Evolutionary conservation across 2,329 filamentous ascomycete genomes (phyloP), one percentile per base, ranked within the genome.

Genomic region (Fusarium brachygibbosum): DNA sequence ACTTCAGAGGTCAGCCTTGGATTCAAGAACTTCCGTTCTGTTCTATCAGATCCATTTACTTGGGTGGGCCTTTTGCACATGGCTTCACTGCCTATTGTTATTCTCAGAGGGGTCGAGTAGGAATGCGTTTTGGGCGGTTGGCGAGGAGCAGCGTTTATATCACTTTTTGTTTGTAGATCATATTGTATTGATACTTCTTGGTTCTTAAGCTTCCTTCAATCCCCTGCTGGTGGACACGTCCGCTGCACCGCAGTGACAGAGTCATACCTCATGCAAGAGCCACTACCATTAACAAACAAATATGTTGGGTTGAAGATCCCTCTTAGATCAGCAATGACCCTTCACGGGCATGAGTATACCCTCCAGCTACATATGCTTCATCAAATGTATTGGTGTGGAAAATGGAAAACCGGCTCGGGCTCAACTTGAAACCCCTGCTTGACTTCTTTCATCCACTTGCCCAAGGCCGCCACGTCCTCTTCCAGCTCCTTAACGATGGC

Each of bases 11-110:
- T 57, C 17, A 63, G 59, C 10, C 32, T 63, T 31, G 71, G 69
- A 3, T 74, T 74, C 50, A 48, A 51, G 25, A 74, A 74, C 45
- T 72, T 74, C 23, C 35, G 56, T 3, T 41, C 41, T 12, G 51
- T 71, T 3, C 35, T 74, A 4, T 70, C 62, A 4, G 62, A 65
- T 32, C 63, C 61, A 14, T 49, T 55, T 16, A 69, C 56, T 17
- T 74, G 72, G 72, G 46, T 49, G 9, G 65, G 64, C 1, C 45
- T 48, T 13, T 14, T 66, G 6, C 59, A 62, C 6, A 28, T 72
- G 42, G 35, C 58, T 12, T 57, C 42, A 10, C 31, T 71, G 32
- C 72, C 69, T 2, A 19, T 70, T 28, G 23, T 65, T 17, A 40
- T 69, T 31, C 35, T 74, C 16, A 59, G 49, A 13, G 50, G 28